Evolutionary conservation across 768 basidiomycete genomes (phyloP), one percentile per base, ranked within the genome.

Genomic region (Filobasidium wieringae): DNA sequence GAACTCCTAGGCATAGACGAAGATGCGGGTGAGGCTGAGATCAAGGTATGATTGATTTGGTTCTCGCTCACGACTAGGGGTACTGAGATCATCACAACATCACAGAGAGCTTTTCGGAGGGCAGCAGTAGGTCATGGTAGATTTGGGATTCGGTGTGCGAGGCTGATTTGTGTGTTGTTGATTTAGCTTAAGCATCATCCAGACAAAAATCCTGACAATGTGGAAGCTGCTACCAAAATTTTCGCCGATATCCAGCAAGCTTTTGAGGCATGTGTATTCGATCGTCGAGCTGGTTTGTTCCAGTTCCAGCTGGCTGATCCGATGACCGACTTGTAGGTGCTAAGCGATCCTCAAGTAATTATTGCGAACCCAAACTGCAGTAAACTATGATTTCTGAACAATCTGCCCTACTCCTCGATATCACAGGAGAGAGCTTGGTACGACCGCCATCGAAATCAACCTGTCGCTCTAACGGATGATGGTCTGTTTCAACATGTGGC

Each of bases 351-450:
- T 60, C 90, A 96, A 80, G 90, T 88, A 75, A 75, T 81, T 22
- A 37, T 37, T 37, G 11, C 36, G n/a, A 37, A n/a, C 36, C 36
- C 11, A 9, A n/a, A 37, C n/a, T n/a, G n/a, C n/a, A n/a, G n/a
- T n/a, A n/a, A n/a, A n/a, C n/a, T n/a, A n/a, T n/a, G n/a, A n/a
- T n/a, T n/a, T n/a, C n/a, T n/a, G n/a, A n/a, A n/a, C n/a, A n/a
- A n/a, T n/a, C n/a, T n/a, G n/a, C n/a, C n/a, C n/a, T n/a, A n/a
- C 34, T 53, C 19, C 32, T 34, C 15, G 17, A 2, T 24, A n/a
- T 17, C 26, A 17, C 55, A 93, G 87, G 93, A 97, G 79, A 79
- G 95, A 65, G 91, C 95, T 41, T 99, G 91, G 88, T 99, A 99
- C 73, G 95, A 99, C 74, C 83, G 83, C 4, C 93, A 97, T 72